Percentiles rank a stretch among this genome's conserved stretches.
Conservation (phyloP, 176 grass and related monocot species). For the Coix lacrymajobi region DNA sequence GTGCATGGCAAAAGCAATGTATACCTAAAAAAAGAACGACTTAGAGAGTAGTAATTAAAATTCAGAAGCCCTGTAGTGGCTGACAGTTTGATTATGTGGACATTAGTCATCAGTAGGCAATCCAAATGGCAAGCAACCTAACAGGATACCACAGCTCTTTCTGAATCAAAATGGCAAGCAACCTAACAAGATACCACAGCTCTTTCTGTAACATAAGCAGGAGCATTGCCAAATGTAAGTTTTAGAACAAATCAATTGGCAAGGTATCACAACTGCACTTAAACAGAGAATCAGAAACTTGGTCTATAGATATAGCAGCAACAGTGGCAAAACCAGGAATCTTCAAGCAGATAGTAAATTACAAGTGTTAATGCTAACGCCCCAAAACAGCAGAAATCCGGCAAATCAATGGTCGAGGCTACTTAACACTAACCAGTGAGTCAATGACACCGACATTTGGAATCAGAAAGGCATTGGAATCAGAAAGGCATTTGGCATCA, state of each 20-base stretch:
- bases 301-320: background rate
- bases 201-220: background rate
- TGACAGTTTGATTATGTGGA: background rate
- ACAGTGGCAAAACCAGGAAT: background rate
- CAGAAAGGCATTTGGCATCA: too few relatives aligned
- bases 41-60: background rate
- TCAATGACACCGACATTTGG: background rate
- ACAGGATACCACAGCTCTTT: too few relatives aligned
- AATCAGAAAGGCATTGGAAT: background rate
- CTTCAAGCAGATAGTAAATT: background rate
- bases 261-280: background rate
- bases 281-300: background rate
- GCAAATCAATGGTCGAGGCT: too few relatives aligned
- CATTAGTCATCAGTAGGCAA: background rate
- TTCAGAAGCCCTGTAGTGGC: background rate
- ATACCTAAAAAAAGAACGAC: background rate
- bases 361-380: background rate
- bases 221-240: background rate
- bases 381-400: background rate
- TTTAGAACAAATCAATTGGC: too few relatives aligned
- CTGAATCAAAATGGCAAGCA: background rate
- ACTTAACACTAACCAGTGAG: too few relatives aligned
- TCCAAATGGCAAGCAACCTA: too few relatives aligned
- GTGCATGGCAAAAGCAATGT: background rate
- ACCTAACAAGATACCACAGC: background rate